phyloP scores from a whole-genome alignment of 2,329 filamentous ascomycete genomes.

The Xylariaceae sp. region DNA sequence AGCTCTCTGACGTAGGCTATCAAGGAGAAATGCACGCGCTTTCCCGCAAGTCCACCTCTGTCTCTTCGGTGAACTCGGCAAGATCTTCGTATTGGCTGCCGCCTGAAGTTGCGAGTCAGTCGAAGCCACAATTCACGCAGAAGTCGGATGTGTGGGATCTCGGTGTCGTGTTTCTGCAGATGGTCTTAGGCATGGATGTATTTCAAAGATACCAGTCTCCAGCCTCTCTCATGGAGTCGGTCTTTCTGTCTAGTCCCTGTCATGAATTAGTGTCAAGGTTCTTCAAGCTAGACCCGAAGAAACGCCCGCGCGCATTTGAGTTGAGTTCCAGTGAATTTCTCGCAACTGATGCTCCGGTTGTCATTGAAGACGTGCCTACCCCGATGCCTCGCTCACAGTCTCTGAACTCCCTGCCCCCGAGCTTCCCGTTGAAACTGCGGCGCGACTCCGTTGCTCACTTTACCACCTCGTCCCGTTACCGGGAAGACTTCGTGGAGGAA shows the following conservation, averaged over 20 bases:
- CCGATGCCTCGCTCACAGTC: slow-evolving; percentile 38
- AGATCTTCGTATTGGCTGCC: slow-evolving; percentile 80
- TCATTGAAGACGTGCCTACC: slow-evolving; percentile 41
- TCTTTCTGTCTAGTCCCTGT: slow-evolving; percentile 68
- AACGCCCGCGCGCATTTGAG: slow-evolving; percentile 76
- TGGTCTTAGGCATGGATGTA: slow-evolving; percentile 81
- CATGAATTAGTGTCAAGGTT: slow-evolving; percentile 77
- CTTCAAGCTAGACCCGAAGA: slow-evolving; percentile 79
- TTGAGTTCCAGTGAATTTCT: slow-evolving; percentile 60
- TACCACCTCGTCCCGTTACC: slow-evolving; percentile 65
- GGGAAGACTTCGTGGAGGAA: slow-evolving; percentile 85
- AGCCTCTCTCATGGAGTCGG: slow-evolving; percentile 62
- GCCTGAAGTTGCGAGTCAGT: slow-evolving; percentile 64
- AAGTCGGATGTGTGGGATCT: slow-evolving; percentile 96
- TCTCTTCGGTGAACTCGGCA: slow-evolving; percentile 52
- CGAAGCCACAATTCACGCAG: slow-evolving; percentile 57
- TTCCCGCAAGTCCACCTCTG: slow-evolving; percentile 45
- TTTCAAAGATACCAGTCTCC: slow-evolving; percentile 75
- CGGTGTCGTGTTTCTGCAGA: slow-evolving; percentile 85
- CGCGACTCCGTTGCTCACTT: slow-evolving; percentile 57
- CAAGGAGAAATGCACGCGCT: slow-evolving; percentile 63
- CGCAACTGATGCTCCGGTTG: slow-evolving; percentile 57
- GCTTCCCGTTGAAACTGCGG: slow-evolving; percentile 41
- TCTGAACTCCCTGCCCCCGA: slow-evolving; percentile 38
- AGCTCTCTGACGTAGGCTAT: slow-evolving; percentile 69